Evolutionary conservation across 805 yeast genomes (phyloP).

Genomic region (Starmerella ratchasimensis): DNA sequence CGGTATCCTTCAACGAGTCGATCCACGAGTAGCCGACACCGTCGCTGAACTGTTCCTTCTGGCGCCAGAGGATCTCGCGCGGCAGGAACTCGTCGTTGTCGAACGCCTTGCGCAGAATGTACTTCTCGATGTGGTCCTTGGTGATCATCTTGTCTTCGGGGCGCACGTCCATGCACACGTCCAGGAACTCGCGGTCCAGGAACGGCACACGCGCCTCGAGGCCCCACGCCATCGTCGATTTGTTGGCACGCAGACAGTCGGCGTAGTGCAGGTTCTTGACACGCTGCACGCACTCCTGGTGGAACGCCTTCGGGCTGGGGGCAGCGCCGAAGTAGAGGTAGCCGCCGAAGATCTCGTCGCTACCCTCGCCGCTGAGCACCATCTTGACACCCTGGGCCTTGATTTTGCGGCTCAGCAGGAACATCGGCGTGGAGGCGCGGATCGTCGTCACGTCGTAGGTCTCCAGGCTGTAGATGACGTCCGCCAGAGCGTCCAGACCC

Average conservation of each 20-base stretch:
- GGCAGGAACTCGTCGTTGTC: conserved; percentile 92
- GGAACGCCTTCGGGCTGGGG: conserved; percentile 87
- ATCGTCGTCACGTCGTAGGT: conserved; percentile 97
- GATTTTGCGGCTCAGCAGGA: conserved; percentile 85
- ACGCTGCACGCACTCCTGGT: conserved; percentile 85
- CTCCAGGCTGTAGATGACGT: conserved; percentile 90
- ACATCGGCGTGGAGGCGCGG: conserved; percentile 99
- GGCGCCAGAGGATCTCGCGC: conserved; percentile 95
- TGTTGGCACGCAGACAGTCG: conserved; percentile 97
- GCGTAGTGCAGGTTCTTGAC: conserved; percentile 95
- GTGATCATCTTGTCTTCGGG: conserved; percentile 81
- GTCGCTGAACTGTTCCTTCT: conserved; percentile 98
- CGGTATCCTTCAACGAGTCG: conserved; percentile 91
- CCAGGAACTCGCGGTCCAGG: conserved; percentile 85
- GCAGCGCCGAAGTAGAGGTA: conserved; percentile 95
- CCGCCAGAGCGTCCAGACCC: conserved; percentile 89
- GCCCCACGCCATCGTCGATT: conserved; percentile 99
- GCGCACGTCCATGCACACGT: conserved; percentile 84
- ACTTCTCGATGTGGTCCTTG: conserved; percentile 78
- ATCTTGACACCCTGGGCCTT: conserved; percentile 99
- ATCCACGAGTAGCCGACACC: conserved; percentile 99
- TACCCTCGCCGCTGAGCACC: conserved; percentile 98
- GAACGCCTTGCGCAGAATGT: conserved; percentile 93
- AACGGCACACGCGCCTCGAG: conserved; percentile 98
- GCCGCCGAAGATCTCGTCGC: conserved; percentile 98